These are phyloP conservation scores for Mariannaea elegans DNA, from an alignment of 2,329 filamentous ascomycete genomes.

Conservation along the genomic window DNA sequence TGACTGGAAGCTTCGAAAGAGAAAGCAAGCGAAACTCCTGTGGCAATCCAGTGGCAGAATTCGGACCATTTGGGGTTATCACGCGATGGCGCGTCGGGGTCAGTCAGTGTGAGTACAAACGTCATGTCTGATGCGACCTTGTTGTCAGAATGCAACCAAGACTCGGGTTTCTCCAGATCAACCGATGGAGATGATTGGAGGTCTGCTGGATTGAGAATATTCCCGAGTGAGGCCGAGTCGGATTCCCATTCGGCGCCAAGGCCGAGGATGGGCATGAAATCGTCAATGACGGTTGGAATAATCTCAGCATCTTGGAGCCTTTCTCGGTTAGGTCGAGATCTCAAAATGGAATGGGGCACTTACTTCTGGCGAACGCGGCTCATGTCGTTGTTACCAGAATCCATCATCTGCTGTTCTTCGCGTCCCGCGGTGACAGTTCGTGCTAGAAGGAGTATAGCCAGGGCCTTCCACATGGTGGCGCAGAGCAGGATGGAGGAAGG, in stretches of 20 bases:
- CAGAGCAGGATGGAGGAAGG: background rate
- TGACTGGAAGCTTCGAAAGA: background rate
- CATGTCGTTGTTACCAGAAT: background rate
- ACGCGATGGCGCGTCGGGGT: conserved; percentile 34
- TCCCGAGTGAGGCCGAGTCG: conserved; percentile 27
- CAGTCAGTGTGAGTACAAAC: conserved; percentile 27
- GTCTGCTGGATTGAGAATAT: conserved; percentile 18
- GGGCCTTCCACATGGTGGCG: background rate
- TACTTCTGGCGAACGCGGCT: conserved; percentile 22
- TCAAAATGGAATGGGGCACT: too few relatives aligned
- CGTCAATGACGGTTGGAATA: conserved; percentile 32
- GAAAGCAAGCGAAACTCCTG: background rate
- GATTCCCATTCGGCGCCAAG: conserved; percentile 28
- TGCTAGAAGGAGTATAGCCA: background rate
- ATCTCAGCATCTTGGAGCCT: conserved; percentile 26
- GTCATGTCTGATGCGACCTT: background rate
- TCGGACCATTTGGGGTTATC: conserved; percentile 34
- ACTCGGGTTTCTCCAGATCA: background rate
- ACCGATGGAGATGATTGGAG: conserved; percentile 5
- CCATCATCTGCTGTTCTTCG: conserved; percentile 1
- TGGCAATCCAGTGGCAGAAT: conserved; percentile 36
- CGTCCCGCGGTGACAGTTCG: background rate
- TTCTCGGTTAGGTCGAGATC: background rate
- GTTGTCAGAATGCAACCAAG: background rate
- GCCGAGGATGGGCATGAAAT: conserved; percentile 26